Evolutionary conservation across 768 basidiomycete genomes (phyloP).

Genomic region (Auriscalpium orientale): DNA sequence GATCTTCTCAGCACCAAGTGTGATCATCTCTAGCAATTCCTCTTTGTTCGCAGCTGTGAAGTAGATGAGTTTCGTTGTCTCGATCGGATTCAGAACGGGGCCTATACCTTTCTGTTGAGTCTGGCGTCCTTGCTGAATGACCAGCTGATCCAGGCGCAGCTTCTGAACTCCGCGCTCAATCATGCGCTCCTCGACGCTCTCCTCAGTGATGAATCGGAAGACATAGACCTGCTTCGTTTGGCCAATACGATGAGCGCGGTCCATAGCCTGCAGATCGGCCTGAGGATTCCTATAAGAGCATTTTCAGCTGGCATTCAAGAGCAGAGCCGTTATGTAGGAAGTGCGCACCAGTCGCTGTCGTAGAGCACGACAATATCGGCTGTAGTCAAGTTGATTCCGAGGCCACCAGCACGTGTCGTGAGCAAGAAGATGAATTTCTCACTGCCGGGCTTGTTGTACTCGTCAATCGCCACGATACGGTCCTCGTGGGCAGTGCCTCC

Average conservation of each 20-base stretch:
- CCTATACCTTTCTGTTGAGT: constrained; percentile 64
- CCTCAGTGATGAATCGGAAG: constrained; percentile 94
- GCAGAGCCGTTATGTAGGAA: neutral
- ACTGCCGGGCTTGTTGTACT: constrained; percentile 89
- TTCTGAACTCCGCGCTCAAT: constrained; percentile 94
- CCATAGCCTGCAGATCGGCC: constrained; percentile 98
- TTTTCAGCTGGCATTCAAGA: neutral
- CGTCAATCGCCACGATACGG: constrained; percentile 91
- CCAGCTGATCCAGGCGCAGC: constrained; percentile 87
- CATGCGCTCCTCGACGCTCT: constrained; percentile 93
- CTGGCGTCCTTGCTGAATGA: constrained; percentile 91
- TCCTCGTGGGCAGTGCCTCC: constrained; percentile 95
- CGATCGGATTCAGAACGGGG: too few species aligned
- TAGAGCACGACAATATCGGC: constrained; percentile 95
- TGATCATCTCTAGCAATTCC: constrained; percentile 95
- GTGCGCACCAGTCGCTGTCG: constrained; percentile 82
- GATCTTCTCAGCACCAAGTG: constrained; percentile 95
- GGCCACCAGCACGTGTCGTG: constrained; percentile 92
- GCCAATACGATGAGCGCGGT: constrained; percentile 93
- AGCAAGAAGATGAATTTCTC: constrained; percentile 96
- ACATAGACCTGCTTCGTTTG: constrained; percentile 98
- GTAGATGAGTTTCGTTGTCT: too few species aligned
- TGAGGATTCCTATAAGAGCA: constrained; percentile 77
- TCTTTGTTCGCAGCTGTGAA: constrained; percentile 84
- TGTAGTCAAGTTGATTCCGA: constrained; percentile 93